Base-by-base conservation (phyloP, 2,329 filamentous ascomycete genomes). In the Mycogone perniciosa region DNA sequence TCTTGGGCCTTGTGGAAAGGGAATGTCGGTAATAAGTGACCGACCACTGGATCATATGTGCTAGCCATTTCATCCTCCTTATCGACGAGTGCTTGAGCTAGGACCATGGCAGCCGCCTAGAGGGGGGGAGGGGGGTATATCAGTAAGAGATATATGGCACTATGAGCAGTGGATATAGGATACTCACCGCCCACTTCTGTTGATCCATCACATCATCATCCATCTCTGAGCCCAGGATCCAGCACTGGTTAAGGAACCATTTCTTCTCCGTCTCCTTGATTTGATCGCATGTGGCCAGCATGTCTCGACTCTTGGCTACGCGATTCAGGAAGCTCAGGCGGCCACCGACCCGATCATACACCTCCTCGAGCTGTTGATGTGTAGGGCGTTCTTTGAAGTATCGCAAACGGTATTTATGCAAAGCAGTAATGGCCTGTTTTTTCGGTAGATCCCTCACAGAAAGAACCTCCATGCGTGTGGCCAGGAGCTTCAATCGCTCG, bases 161-260 rank as follows among this genome's bases (percentile, higher is more conserved):
- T 30, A 46, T n/a, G 40, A 29, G 27, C n/a, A 26, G 6, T 11
- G 13, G 13, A 31, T 2, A 35, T 38, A 10, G 6, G 52, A 37
- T 31, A 80, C 84, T 71, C 74, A 89, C 86, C 42, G 91, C 89
- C 76, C 89, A 96, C 67, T 97, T 96, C 65, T 97, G 90, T 68
- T 96, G 88, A 63, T 96, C 89, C 85, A 97, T 97, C 59, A 96
- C 93, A 64, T 99, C 93, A 68, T 97, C 93, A 60, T 97, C 93
- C 85, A 88, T 87, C 55, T 85, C 83, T 46, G 71, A 71, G 8
- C 85, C 85, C 4, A 89, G 75, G 53, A 88, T 86, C 76, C 84
- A 86, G 69, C 85, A 88, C 63, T 86, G 82, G 67, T 86, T 88
- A 7, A 88, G 71, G 57, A 89, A 85, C 84, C 85, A 89, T n/a